These are phyloP conservation scores for Penicillium sp. DNA, from an alignment of 2,329 filamentous ascomycete species.

Conservation along the genomic window DNA sequence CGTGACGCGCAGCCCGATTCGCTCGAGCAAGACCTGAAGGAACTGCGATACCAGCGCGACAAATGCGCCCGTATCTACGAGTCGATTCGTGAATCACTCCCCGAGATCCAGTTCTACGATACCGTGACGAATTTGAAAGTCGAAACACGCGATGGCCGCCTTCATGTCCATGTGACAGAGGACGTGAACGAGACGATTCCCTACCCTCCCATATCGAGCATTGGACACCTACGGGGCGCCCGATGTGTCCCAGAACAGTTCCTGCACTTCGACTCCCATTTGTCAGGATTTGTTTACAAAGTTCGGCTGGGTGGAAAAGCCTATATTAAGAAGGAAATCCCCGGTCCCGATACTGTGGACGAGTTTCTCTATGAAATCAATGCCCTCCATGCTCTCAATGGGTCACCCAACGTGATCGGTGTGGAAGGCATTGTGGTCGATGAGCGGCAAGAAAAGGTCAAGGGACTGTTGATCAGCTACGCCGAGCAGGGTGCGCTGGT, in stretches of 20 bases:
- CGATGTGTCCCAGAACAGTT: slow-evolving; percentile 65
- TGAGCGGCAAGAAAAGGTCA: slow-evolving; percentile 69
- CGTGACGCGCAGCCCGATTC: slow-evolving; percentile 75
- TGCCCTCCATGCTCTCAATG: slow-evolving; percentile 74
- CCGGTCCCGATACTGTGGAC: slow-evolving; percentile 89
- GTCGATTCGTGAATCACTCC: slow-evolving; percentile 84
- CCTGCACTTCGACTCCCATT: slow-evolving; percentile 82
- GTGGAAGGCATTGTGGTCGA: slow-evolving; percentile 88
- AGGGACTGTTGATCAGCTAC: slow-evolving; percentile 84
- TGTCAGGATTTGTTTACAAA: slow-evolving; percentile 97
- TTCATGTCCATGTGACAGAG: slow-evolving; percentile 97
- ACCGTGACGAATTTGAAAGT: slow-evolving; percentile 95
- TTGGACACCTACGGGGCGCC: slow-evolving; percentile 64
- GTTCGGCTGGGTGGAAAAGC: slow-evolving; percentile 66
- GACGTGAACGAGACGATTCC: slow-evolving; percentile 92
- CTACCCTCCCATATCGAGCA: slow-evolving; percentile 71
- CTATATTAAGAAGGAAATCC: slow-evolving; percentile 97
- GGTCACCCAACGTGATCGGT: slow-evolving; percentile 73
- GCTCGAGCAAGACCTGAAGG: slow-evolving; percentile 77
- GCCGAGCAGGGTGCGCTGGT: slow-evolving; percentile 84
- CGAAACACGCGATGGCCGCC: slow-evolving; percentile 78
- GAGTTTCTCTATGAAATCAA: slow-evolving; percentile 98
- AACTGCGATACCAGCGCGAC: slow-evolving; percentile 79
- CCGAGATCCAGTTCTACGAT: slow-evolving; percentile 93
- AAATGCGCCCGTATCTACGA: slow-evolving; percentile 94